Evolutionary conservation across 257 asterid species (phyloP).

Genomic region (Echites panduratus): DNA sequence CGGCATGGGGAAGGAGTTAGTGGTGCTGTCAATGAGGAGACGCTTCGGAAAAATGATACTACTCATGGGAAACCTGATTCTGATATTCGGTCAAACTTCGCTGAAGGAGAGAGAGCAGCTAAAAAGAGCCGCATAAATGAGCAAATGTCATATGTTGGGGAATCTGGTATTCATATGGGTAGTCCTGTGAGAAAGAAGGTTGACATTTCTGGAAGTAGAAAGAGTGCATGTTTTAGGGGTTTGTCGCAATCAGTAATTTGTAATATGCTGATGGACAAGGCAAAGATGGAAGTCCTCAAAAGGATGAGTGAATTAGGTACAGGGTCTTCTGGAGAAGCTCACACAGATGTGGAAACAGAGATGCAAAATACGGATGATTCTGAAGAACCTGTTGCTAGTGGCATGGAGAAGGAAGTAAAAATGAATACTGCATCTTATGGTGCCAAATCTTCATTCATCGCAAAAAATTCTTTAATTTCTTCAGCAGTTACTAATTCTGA

Average conservation of each 20-base stretch:
- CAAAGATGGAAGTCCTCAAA: constrained; percentile 37
- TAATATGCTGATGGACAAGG: constrained; percentile 35
- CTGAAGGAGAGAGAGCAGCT: constrained; percentile 22
- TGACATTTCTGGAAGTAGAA: constrained; percentile 6
- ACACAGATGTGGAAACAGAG: constrained; percentile 15
- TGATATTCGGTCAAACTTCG: constrained; percentile 16
- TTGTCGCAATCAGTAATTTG: constrained; percentile 25
- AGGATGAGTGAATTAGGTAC: constrained; percentile 30
- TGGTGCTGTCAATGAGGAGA: constrained; percentile 8
- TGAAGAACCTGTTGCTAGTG: constrained; percentile 13
- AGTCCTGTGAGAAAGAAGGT: constrained; percentile 14
- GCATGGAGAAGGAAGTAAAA: constrained; percentile 12
- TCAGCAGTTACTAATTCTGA: constrained; percentile 17
- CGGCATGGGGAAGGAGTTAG: constrained; percentile 17
- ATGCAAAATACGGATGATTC: constrained; percentile 12
- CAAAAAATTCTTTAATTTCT: constrained; percentile 18
- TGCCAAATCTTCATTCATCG: constrained; percentile 13
- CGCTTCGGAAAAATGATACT: constrained; percentile 1
- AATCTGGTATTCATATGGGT: constrained; percentile 19
- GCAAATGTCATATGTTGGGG: constrained; percentile 7
- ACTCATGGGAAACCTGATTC: constrained; percentile 15
- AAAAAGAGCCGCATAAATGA: constrained; percentile 40
- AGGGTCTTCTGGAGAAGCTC: constrained; percentile 20
- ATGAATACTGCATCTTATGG: constrained; percentile 8
- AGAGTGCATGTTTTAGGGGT: constrained; percentile 23